phyloP scores from a whole-genome alignment of 176 grass and related monocot genomes.

The Raddia distichophylla region DNA sequence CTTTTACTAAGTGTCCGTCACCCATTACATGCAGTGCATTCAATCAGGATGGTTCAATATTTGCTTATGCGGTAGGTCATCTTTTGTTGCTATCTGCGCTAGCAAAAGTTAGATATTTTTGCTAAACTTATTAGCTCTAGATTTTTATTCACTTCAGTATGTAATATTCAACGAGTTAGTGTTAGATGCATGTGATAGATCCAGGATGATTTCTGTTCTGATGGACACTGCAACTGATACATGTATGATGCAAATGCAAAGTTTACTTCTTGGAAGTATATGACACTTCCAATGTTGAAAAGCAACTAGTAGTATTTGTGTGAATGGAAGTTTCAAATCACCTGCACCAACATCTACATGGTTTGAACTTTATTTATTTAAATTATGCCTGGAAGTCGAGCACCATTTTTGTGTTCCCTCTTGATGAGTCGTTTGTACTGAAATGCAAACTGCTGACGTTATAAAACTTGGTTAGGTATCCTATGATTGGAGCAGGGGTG shows the following conservation, averaged over 20 bases:
- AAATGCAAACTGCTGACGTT: slow-evolving; percentile 1
- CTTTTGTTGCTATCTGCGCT: slow-evolving; percentile 30
- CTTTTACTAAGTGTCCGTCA: slow-evolving; percentile 71
- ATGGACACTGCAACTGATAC: neutral
- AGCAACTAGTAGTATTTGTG: neutral
- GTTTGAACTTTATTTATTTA: slow-evolving; percentile 2
- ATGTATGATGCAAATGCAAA: neutral
- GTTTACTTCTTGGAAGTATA: slow-evolving; percentile 24
- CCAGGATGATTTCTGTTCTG: slow-evolving; percentile 2
- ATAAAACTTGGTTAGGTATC: slow-evolving; percentile 57
- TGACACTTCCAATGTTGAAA: slow-evolving; percentile 14
- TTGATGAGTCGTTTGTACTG: neutral
- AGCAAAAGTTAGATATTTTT: slow-evolving; percentile 28
- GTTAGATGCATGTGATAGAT: neutral
- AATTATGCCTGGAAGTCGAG: slow-evolving; percentile 17
- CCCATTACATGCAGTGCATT: slow-evolving; percentile 90
- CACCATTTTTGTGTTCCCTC: neutral
- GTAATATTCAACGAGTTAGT: slow-evolving; percentile 14
- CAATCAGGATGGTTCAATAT: slow-evolving; percentile 94
- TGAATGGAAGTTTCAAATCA: neutral
- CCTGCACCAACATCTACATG: neutral
- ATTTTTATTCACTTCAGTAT: slow-evolving; percentile 15
- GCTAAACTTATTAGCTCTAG: slow-evolving; percentile 6
- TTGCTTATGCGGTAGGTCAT: slow-evolving; percentile 82
- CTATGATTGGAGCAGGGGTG: slow-evolving; percentile 98